These are phyloP conservation scores for Aulographum hederae DNA, from an alignment of 2,329 filamentous ascomycete species.

Conservation along the genomic window DNA sequence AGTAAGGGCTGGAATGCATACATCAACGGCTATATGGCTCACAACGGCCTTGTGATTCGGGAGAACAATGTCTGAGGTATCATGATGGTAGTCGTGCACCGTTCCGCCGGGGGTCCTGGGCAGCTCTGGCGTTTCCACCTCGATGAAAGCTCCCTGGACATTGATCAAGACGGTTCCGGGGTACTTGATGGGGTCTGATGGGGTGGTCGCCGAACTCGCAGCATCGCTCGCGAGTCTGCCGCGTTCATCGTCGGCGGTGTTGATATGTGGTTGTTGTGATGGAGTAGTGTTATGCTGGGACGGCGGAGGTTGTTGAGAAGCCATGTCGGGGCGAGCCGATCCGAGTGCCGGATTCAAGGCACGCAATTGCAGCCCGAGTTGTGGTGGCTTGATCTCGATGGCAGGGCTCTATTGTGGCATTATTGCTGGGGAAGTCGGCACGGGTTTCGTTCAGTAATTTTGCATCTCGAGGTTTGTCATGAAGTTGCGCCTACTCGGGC, in stretches of 20 bases:
- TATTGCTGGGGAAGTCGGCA: no score
- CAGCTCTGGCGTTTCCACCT: constrained; percentile 37
- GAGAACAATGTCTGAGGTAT: constrained; percentile 85
- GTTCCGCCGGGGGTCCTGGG: constrained; percentile 17
- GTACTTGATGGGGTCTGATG: constrained; percentile 29
- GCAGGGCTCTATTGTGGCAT: no score
- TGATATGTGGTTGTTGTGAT: background rate
- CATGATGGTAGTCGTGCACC: constrained; percentile 42
- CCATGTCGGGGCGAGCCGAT: no score
- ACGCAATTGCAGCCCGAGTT: no score
- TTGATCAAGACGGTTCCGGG: constrained; percentile 76
- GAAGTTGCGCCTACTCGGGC: no score
- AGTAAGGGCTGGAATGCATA: constrained; percentile 27
- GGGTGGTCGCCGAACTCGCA: no score
- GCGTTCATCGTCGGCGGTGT: background rate
- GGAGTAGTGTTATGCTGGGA: background rate
- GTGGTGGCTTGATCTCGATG: no score
- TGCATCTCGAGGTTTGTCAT: no score
- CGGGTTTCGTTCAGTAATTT: no score
- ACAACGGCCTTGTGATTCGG: constrained; percentile 91
- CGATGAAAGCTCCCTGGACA: constrained; percentile 89
- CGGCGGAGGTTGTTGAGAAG: no score
- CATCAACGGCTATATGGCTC: constrained; percentile 92
- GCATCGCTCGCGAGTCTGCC: background rate
- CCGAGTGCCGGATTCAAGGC: no score